phyloP scores from a whole-genome alignment of 2,329 filamentous ascomycete genomes.

The Hortaea werneckii region DNA sequence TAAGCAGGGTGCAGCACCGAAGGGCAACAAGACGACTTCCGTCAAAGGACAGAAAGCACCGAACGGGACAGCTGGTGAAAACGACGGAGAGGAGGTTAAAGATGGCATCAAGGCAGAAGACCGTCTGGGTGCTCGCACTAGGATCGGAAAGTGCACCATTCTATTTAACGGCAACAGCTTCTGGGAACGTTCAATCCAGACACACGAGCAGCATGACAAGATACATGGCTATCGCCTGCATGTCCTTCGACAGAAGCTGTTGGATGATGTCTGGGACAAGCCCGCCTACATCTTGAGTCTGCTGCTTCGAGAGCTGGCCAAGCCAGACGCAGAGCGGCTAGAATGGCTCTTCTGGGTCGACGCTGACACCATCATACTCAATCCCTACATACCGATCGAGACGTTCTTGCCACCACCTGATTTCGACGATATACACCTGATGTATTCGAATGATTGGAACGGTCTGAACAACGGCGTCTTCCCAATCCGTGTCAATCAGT shows the following conservation, averaged over 20 bases:
- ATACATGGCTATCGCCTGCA: slow-evolving; percentile 34
- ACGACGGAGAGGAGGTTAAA: slow-evolving; percentile 13
- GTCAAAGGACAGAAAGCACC: not conserved
- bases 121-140: slow-evolving; percentile 20
- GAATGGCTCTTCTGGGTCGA: slow-evolving; percentile 38
- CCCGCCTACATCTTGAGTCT: slow-evolving; percentile 34
- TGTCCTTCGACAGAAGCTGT: slow-evolving; percentile 31
- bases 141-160: slow-evolving; percentile 31
- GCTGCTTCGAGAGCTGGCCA: slow-evolving; percentile 29
- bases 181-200: slow-evolving; percentile 33
- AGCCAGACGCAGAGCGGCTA: slow-evolving; percentile 28
- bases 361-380: slow-evolving; percentile 34
- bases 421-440: slow-evolving; percentile 27
- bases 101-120: slow-evolving; percentile 19
- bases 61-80: not conserved
- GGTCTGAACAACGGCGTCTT: slow-evolving; percentile 38
- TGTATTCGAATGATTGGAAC: slow-evolving; percentile 31
- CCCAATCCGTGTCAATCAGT: slow-evolving; percentile 29
- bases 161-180: slow-evolving; percentile 29
- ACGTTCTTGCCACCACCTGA: slow-evolving; percentile 28
- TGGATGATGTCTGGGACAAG: slow-evolving; percentile 38
- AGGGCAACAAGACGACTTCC: slow-evolving; percentile 1
- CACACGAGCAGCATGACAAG: slow-evolving; percentile 31
- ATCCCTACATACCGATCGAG: slow-evolving; percentile 32
- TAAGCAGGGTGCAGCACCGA: not conserved